Evolutionary conservation across 129 eudicot species (phyloP), one percentile per base, ranked within the genome.

Genomic region (Mikania micrantha): DNA sequence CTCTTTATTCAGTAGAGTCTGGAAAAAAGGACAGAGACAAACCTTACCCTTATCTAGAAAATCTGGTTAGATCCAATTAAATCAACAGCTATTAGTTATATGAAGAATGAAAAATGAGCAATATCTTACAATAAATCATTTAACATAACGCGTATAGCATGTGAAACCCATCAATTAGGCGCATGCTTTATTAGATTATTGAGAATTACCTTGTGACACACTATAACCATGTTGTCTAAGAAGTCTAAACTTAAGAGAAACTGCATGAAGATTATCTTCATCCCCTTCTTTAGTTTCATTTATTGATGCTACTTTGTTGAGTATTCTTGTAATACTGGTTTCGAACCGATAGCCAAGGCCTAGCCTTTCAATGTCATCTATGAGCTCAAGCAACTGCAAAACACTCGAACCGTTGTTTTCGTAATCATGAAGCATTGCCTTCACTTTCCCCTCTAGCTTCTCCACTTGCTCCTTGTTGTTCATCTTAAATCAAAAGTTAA

Each of bases 291-390:
- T 22, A 2, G 36, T 25, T 56, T 27, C 62, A 13, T 27, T 5
- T 56, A 25, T 5, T 2, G 19, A 56, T 4, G 20, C 62, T 25
- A 56, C 19, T 13, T 25, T 56, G 20, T 12, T 15, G 17, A 56
- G 62, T 11, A 25, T 9, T 27, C 20, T 27, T 0, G 17, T 25
- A 25, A 56, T 56, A 28, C 12, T 5, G 4, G 35, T 11, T 11
- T 25, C 36, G 27, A 56, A 56, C 5, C 62, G 62, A 56, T 56
- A 56, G 0, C 62, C 62, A 9, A 56, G 35, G 20, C 62, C 62
- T 36, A 56, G 3, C 62, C 62, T 56, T 56, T 56, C 62, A 24
- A 56, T 56, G 19, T 25, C 62, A 56, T 56, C 62, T 28, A 56
- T 4, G 36, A 56, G 62, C 62, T 56, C 62, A 25, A 56, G 62